Evolutionary conservation across 345 rosid genomes (phyloP).

Genomic region (Mangifera indica): DNA sequence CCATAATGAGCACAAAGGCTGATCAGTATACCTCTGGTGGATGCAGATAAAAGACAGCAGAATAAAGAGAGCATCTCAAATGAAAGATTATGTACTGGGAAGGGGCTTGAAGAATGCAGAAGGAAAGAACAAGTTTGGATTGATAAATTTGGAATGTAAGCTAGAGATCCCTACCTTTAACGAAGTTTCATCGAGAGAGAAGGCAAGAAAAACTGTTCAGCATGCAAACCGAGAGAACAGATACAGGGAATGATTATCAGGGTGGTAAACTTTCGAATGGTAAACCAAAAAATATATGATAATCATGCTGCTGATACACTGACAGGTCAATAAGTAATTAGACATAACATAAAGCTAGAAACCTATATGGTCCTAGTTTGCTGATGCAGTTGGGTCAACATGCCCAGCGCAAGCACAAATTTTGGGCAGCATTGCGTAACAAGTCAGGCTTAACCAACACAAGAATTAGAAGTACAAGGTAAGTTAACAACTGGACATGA

Average conservation of each 20-base stretch:
- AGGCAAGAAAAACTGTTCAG: not conserved
- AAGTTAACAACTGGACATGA: not conserved
- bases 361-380: not conserved
- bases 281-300: not conserved
- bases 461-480: not conserved
- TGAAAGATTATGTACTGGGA: not conserved
- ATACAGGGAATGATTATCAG: not conserved
- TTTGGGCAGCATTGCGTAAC: not conserved
- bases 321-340: not conserved
- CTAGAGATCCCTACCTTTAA: not conserved
- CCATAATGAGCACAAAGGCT: no score
- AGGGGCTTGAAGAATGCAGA: not conserved
- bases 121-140: not conserved
- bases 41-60: not conserved
- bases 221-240: not conserved
- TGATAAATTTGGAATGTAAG: not conserved
- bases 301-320: not conserved
- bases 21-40: not conserved
- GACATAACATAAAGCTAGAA: not conserved
- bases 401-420: not conserved
- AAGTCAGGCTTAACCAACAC: not conserved
- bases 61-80: not conserved
- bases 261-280: not conserved
- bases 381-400: not conserved
- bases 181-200: not conserved